A percentile compares a stretch with the other conserved stretches of the same genome.
Conservation (phyloP, 768 basidiomycete species). For the Amanita exitialis region DNA sequence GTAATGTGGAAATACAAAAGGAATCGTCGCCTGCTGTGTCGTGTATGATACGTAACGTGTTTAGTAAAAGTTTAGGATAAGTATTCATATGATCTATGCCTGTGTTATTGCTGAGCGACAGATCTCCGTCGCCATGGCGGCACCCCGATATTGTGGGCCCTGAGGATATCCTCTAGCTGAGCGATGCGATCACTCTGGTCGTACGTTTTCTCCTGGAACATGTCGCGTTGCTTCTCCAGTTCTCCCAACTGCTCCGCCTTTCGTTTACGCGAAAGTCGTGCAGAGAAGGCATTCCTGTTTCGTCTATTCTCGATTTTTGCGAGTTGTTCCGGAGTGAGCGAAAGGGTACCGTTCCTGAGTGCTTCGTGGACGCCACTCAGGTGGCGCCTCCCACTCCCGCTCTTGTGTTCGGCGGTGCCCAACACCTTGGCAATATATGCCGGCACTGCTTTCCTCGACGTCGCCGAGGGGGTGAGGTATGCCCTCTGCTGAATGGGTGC, state of each 20-base stretch:
- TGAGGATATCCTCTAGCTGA: background rate
- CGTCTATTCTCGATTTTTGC: constrained; percentile 74
- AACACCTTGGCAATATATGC: constrained; percentile 41
- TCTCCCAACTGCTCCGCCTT: constrained; percentile 62
- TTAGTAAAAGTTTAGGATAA: no score
- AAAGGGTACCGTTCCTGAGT: constrained; percentile 31
- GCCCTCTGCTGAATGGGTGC: constrained; percentile 75
- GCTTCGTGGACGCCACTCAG: constrained; percentile 33
- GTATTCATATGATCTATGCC: no score
- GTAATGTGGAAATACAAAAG: no score
- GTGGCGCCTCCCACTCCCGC: constrained; percentile 37
- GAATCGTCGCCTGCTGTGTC: no score
- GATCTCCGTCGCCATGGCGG: background rate
- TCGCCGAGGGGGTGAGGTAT: constrained; percentile 64
- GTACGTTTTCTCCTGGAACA: background rate
- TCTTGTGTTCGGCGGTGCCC: background rate
- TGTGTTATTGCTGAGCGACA: no score
- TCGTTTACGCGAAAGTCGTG: constrained; percentile 66
- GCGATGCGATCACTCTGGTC: background rate
- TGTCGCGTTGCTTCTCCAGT: constrained; percentile 31
- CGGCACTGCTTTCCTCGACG: constrained; percentile 73
- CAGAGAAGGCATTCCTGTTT: constrained; percentile 78
- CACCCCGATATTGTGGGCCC: background rate
- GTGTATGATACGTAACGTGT: no score
- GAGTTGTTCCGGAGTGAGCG: constrained; percentile 35